A percentile compares a stretch with the other conserved stretches of the same genome.
Conservation (phyloP, 257 asterid species). For the Euphrasia confusa region DNA sequence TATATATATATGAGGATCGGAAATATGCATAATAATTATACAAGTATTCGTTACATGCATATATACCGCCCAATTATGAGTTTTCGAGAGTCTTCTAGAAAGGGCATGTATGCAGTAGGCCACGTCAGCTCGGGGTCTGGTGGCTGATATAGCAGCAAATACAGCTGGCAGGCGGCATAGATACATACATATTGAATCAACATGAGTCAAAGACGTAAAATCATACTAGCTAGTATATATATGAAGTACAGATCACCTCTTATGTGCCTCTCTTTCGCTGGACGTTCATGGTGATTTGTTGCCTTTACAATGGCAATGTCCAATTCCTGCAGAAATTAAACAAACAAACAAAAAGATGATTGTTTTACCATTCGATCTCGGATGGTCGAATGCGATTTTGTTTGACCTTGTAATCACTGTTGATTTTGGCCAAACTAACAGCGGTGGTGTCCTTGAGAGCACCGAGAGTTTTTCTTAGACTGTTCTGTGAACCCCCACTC, state of each 20-base stretch:
- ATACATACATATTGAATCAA: slow-evolving; percentile 26
- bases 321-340: slow-evolving; percentile 52
- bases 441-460: slow-evolving; percentile 92
- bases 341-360: not conserved
- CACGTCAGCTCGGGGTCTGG: slow-evolving; percentile 98
- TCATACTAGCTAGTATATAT: too few relatives aligned
- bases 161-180: slow-evolving; percentile 56
- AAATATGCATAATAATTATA: too few relatives aligned
- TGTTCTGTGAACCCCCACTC: slow-evolving; percentile 76
- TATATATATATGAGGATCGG: too few relatives aligned
- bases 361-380: not conserved
- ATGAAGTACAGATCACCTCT: too few relatives aligned
- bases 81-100: slow-evolving; percentile 82
- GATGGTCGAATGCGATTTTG: slow-evolving; percentile 7
- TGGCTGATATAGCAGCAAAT: slow-evolving; percentile 83
- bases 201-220: slow-evolving; percentile 6
- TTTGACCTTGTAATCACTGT: slow-evolving; percentile 90
- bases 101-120: slow-evolving; percentile 96
- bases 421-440: slow-evolving; percentile 91
- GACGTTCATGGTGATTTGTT: slow-evolving; percentile 90
- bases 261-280: slow-evolving; percentile 91
- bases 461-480: slow-evolving; percentile 91
- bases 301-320: slow-evolving; percentile 98
- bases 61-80: slow-evolving; percentile 99
- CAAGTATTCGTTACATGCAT: slow-evolving; percentile 25